Conservation (phyloP, 1,139 yeast species). For the Lodderomyces elongisporus region DNA sequence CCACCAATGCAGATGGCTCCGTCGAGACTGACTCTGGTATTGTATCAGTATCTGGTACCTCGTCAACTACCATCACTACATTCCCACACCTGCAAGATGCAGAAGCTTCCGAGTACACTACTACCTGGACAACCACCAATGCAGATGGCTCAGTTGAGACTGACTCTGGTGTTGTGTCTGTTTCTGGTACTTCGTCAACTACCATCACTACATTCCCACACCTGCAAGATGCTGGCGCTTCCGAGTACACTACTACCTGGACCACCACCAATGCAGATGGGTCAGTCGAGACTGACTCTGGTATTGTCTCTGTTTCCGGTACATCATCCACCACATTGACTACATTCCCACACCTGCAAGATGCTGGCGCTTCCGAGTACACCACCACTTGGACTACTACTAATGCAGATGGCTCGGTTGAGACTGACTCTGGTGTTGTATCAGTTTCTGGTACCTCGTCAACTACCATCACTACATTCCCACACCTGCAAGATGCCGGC, state of each 20-base stretch:
- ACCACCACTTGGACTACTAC: conserved; percentile 17
- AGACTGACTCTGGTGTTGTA: conserved; percentile 11
- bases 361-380: conserved; percentile 9
- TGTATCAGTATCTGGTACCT: conserved; percentile 5
- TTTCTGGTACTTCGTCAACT: conserved; percentile 5
- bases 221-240: background rate
- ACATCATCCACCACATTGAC: conserved; percentile 5
- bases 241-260: conserved; percentile 16
- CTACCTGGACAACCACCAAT: conserved; percentile 8
- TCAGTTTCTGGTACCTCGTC: conserved; percentile 4
- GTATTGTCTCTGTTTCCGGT: conserved; percentile 10
- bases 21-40: conserved; percentile 8
- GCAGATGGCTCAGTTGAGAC: conserved; percentile 11
- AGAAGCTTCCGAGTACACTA: conserved; percentile 11
- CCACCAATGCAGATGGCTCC: conserved; percentile 4
- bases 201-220: conserved; percentile 5
- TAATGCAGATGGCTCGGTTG: conserved; percentile 12
- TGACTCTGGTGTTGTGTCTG: conserved; percentile 6
- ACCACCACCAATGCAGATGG: conserved; percentile 17
- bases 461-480: conserved; percentile 4
- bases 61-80: conserved; percentile 4
- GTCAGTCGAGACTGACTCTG: conserved; percentile 12
- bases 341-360: conserved; percentile 3
- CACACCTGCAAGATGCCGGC: background rate
- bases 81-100: conserved; percentile 7